Conservation (phyloP, 495 filamentous ascomycete species). For the Cetradonia linearis region DNA sequence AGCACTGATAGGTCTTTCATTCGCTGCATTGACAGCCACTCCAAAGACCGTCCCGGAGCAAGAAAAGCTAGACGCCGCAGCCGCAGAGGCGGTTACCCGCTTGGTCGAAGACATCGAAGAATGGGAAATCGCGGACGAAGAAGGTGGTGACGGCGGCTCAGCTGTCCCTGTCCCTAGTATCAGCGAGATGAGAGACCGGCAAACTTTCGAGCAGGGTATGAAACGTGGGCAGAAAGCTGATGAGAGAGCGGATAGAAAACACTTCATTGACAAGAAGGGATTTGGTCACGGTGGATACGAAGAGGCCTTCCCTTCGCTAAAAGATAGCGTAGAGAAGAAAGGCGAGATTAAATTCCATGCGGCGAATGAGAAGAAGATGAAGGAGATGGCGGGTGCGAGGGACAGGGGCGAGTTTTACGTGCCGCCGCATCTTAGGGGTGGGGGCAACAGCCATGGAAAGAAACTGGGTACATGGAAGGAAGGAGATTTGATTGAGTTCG, state of each 20-base stretch:
- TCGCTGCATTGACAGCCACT: constrained; percentile 27
- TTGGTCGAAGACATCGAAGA: constrained; percentile 25
- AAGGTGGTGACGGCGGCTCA: constrained; percentile 25
- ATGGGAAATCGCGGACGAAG: constrained; percentile 26
- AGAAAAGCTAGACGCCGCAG: constrained; percentile 12
- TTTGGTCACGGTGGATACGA: background rate
- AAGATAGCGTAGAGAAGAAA: background rate
- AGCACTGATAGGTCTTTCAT: constrained; percentile 57
- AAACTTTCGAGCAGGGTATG: constrained; percentile 11
- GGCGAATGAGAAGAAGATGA: constrained; percentile 11
- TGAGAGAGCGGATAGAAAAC: constrained; percentile 5
- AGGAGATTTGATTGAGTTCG: background rate
- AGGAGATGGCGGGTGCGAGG: background rate
- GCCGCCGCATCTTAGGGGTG: background rate
- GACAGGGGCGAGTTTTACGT: background rate
- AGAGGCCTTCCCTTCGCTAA: background rate
- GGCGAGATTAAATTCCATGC: constrained; percentile 13
- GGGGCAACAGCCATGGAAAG: background rate
- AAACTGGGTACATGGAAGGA: background rate
- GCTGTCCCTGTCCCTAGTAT: constrained; percentile 10
- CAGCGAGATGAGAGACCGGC: constrained; percentile 1
- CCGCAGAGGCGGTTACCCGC: constrained; percentile 20
- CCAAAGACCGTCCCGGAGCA: constrained; percentile 3
- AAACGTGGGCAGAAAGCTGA: constrained; percentile 15
- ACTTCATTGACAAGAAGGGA: background rate